Conservation (phyloP, 2,329 filamentous ascomycete genomes). For the Botrytis sinoallii region DNA sequence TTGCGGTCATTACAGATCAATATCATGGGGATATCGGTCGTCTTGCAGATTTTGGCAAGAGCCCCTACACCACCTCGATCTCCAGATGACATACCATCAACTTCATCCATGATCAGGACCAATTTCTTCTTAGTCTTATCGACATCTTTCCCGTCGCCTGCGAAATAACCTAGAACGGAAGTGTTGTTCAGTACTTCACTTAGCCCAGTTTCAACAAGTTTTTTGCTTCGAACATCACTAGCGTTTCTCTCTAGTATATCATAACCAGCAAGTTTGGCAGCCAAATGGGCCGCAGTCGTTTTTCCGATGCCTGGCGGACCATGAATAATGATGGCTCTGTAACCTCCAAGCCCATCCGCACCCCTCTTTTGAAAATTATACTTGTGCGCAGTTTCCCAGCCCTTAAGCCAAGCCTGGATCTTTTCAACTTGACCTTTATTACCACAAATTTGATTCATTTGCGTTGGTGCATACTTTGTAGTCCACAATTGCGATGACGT, state of each 20-base stretch:
- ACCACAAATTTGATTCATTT: slow-evolving; percentile 85
- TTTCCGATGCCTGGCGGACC: slow-evolving; percentile 96
- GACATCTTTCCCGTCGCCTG: slow-evolving; percentile 75
- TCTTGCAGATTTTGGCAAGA: slow-evolving; percentile 90
- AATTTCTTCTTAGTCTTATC: slow-evolving; percentile 85
- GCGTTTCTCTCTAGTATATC: slow-evolving; percentile 95
- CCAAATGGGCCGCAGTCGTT: slow-evolving; percentile 92
- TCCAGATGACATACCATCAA: slow-evolving; percentile 97
- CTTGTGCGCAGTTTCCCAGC: slow-evolving; percentile 76
- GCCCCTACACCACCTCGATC: slow-evolving; percentile 95
- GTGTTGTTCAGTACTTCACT: slow-evolving; percentile 90
- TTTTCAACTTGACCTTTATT: slow-evolving; percentile 90
- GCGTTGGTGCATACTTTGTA: slow-evolving; percentile 87
- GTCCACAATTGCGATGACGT: slow-evolving; percentile 77
- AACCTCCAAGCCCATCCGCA: slow-evolving; percentile 76
- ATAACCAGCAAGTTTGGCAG: slow-evolving; percentile 88
- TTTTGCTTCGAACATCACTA: slow-evolving; percentile 94
- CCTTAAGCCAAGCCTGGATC: slow-evolving; percentile 80
- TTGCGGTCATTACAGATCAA: slow-evolving; percentile 95
- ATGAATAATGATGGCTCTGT: slow-evolving; percentile 89
- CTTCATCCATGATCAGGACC: slow-evolving; percentile 97
- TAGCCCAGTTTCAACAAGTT: slow-evolving; percentile 84
- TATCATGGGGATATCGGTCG: slow-evolving; percentile 91
- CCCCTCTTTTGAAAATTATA: slow-evolving; percentile 79
- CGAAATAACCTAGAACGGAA: slow-evolving; percentile 87